phyloP scores from a whole-genome alignment of 495 filamentous ascomycete genomes.

The Immersiella caudata region DNA sequence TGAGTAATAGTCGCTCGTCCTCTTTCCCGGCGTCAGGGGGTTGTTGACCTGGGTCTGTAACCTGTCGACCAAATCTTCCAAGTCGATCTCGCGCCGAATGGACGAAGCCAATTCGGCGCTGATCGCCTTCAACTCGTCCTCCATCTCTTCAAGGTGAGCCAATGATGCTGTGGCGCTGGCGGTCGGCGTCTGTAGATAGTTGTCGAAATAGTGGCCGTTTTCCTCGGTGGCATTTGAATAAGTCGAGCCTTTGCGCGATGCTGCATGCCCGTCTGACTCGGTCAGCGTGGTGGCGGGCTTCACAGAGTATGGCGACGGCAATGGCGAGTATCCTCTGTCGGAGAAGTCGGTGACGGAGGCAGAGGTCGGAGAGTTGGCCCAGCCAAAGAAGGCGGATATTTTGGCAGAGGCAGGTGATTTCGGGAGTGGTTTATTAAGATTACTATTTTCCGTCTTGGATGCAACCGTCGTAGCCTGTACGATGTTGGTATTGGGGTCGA shows the following conservation, averaged over 20 bases:
- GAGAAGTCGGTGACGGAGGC: constrained; percentile 46
- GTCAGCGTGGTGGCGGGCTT: constrained; percentile 38
- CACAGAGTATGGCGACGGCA: constrained; percentile 49
- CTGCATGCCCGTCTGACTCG: constrained; percentile 43
- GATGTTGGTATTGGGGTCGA: constrained; percentile 29
- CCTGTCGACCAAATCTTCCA: constrained; percentile 90
- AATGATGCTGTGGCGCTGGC: constrained; percentile 42
- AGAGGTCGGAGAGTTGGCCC: constrained; percentile 50
- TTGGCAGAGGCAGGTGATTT: constrained; percentile 58
- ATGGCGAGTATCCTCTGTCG: constrained; percentile 53
- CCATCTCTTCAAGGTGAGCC: constrained; percentile 70
- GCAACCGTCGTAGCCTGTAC: constrained; percentile 29
- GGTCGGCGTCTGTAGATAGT: constrained; percentile 50
- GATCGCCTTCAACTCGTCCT: constrained; percentile 90
- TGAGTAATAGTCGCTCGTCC: constrained; percentile 97
- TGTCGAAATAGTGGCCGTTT: constrained; percentile 48
- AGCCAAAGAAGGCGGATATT: constrained; percentile 56
- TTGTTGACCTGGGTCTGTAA: constrained; percentile 73
- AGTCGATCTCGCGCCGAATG: constrained; percentile 92
- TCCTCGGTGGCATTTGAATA: constrained; percentile 38
- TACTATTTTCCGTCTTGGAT: constrained; percentile 24
- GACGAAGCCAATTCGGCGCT: constrained; percentile 89
- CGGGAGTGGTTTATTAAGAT: constrained; percentile 55
- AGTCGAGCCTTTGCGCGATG: constrained; percentile 37
- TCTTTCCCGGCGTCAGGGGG: constrained; percentile 63